Evolutionary conservation across 768 basidiomycete genomes (phyloP), one percentile per base, ranked within the genome.

Genomic region (Coprinopsis strossmayeri): DNA sequence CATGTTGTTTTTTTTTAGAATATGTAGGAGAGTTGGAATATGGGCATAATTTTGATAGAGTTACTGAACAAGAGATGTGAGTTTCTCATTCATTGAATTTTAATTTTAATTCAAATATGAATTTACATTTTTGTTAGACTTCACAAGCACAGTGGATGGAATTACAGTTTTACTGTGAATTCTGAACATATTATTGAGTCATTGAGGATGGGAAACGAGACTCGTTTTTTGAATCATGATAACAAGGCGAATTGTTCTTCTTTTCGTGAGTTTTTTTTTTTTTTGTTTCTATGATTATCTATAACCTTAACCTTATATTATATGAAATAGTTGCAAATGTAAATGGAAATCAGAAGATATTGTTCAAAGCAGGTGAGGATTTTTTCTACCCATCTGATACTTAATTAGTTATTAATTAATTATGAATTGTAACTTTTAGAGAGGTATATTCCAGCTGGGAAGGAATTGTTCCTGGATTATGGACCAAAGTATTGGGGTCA

Each of bases 181-280:
- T 35, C 58, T 0, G 59, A 61, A 0, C 55, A 73, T 24, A 65
- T 71, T 5, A 56, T 87, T n/a, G 87, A 89, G 58, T 67, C 77
- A 25, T 61, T 72, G 15, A 69, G 65, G 28, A 72, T 66, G 0
- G 85, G 83, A 3, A 87, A 87, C 49, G 68, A 71, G 34, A 69
- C 83, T n/a, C 70, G 84, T 12, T 87, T 79, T 55, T 78, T 88
- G 46, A 84, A 90, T 55, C 86, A 89, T 49, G 64, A 69, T 21
- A 12, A 13, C 25, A 7, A 13, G 28, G 10, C 39, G 5, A 20
- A 39, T 15, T 52, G 50, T 34, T 11, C 4, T 0, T 50, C 48
- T 26, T 34, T 40, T 17, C 30, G 37, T 2, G 3, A 18, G 21
- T 15, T 38, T 21, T 25, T 18, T 5, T 24, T 35, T 9, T 37